phyloP scores from a whole-genome alignment of 495 filamentous ascomycete species.

The Penicillium silybi region DNA sequence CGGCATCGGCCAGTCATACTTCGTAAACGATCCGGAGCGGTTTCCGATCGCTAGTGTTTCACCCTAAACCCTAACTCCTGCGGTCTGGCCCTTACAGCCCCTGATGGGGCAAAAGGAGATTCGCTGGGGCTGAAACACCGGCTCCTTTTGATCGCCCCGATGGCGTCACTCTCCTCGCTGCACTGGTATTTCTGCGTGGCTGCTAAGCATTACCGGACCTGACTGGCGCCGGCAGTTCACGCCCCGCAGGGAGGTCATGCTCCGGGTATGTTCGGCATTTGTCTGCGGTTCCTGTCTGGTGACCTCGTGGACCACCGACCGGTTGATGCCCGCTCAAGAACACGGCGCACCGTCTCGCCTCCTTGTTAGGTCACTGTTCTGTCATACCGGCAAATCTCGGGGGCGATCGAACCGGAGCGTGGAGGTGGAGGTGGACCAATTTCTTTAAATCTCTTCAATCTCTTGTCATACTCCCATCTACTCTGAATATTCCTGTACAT shows the following conservation, averaged over 20 bases:
- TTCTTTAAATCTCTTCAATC: background rate
- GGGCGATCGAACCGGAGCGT: too few species aligned
- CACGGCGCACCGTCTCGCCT: background rate
- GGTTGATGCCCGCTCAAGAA: background rate
- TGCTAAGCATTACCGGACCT: slow-evolving; percentile 1
- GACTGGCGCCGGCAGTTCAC: background rate
- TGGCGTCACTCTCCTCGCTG: background rate
- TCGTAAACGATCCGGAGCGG: slow-evolving; percentile 5
- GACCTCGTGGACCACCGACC: background rate
- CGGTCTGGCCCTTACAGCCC: background rate
- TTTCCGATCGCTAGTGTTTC: slow-evolving; percentile 8
- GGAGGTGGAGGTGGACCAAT: too few species aligned
- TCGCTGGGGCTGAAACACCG: background rate
- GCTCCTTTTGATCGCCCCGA: background rate
- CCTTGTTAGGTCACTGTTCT: background rate
- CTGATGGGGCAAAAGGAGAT: background rate
- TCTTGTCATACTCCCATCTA: background rate
- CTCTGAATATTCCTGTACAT: background rate
- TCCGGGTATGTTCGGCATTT: background rate
- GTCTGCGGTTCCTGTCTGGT: background rate
- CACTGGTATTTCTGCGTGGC: background rate
- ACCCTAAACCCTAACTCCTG: background rate
- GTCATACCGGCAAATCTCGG: too few species aligned
- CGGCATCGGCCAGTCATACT: slow-evolving; percentile 3
- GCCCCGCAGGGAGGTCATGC: background rate